Percentiles rank a stretch among this genome's conserved stretches.
Conservation (phyloP, 306 rosid genomes). For the Senna tora region DNA sequence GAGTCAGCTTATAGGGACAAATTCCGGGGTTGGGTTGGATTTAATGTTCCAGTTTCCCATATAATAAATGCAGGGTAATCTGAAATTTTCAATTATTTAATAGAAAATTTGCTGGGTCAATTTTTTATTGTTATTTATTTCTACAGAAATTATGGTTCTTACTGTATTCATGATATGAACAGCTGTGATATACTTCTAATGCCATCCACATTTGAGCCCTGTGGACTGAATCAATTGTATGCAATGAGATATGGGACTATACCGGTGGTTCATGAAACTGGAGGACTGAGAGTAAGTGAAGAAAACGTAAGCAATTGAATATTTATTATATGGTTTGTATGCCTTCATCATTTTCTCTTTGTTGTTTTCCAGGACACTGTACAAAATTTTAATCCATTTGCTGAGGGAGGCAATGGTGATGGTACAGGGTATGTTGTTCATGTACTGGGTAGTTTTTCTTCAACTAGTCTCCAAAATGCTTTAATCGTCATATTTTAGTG, state of each 20-base stretch:
- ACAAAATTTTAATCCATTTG: slow-evolving; percentile 65
- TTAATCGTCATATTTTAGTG: slow-evolving; percentile 3
- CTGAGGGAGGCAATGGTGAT: slow-evolving; percentile 52
- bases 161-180: slow-evolving; percentile 41
- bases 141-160: slow-evolving; percentile 28
- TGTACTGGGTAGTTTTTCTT: slow-evolving; percentile 18
- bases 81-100: slow-evolving; percentile 46
- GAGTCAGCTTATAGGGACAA: slow-evolving; percentile 65
- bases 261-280: slow-evolving; percentile 93
- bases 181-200: slow-evolving; percentile 87
- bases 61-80: slow-evolving; percentile 85
- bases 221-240: slow-evolving; percentile 85
- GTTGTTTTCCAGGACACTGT: slow-evolving; percentile 73
- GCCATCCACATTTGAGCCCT: slow-evolving; percentile 94
- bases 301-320: slow-evolving; percentile 23
- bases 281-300: slow-evolving; percentile 86
- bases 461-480: slow-evolving; percentile 1
- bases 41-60: slow-evolving; percentile 86
- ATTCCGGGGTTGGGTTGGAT: slow-evolving; percentile 95
- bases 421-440: slow-evolving; percentile 74
- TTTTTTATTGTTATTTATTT: slow-evolving; percentile 33
- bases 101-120: slow-evolving; percentile 51
- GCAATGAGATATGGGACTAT: slow-evolving; percentile 96
- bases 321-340: slow-evolving; percentile 23
- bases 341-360: slow-evolving; percentile 29